Conservation (phyloP, 306 rosid species). For the Castanea sativa region DNA sequence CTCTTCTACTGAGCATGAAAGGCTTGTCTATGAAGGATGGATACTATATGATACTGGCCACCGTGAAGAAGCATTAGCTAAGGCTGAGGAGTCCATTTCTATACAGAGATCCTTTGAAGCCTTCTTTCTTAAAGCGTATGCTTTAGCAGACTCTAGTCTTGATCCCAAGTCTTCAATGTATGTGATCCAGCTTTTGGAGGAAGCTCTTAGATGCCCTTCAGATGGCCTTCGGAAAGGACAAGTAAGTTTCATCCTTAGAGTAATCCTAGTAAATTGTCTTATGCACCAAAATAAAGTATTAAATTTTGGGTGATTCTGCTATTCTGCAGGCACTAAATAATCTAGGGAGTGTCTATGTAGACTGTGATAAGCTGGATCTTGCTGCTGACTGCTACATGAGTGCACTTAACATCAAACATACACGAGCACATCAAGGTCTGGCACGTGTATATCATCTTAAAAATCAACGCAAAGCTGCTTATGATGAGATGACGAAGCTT, state of each 20-base stretch:
- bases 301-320: slow-evolving; percentile 13
- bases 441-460: slow-evolving; percentile 89
- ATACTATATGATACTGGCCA: slow-evolving; percentile 90
- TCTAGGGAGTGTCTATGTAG: slow-evolving; percentile 85
- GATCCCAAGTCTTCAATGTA: slow-evolving; percentile 59
- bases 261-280: slow-evolving; percentile 15
- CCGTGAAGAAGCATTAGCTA: slow-evolving; percentile 83
- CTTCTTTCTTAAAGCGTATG: slow-evolving; percentile 88
- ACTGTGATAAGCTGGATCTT: slow-evolving; percentile 78
- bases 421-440: slow-evolving; percentile 91
- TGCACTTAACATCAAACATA: slow-evolving; percentile 90
- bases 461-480: slow-evolving; percentile 76
- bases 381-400: slow-evolving; percentile 89
- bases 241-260: slow-evolving; percentile 38
- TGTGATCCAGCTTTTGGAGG: slow-evolving; percentile 76
- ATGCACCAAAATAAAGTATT: slow-evolving; percentile 18
- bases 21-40: slow-evolving; percentile 96
- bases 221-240: slow-evolving; percentile 97
- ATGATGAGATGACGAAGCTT: slow-evolving; percentile 93
- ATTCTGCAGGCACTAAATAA: slow-evolving; percentile 75
- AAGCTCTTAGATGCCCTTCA: slow-evolving; percentile 92
- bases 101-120: slow-evolving; percentile 95
- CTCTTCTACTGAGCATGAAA: slow-evolving; percentile 73
- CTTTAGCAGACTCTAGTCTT: slow-evolving; percentile 73
- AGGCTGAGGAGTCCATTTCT: slow-evolving; percentile 78